Base-by-base conservation (phyloP, 2,329 filamentous ascomycete species). In the Setomelanomma holmii region DNA sequence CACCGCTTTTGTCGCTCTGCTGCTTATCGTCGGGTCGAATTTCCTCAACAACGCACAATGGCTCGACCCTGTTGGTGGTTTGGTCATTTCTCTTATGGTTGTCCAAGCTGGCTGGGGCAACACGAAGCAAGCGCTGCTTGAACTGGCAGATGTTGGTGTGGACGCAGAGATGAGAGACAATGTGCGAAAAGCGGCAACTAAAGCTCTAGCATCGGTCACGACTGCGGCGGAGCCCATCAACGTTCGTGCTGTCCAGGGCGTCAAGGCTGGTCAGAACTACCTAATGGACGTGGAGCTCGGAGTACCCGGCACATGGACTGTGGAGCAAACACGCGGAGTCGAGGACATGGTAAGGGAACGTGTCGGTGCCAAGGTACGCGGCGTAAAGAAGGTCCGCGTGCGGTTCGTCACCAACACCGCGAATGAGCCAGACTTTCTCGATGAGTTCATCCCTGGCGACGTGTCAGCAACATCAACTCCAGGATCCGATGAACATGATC, bases 231-330 rank as follows among this genome's bases (percentile, higher is more conserved):
- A 42, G 78, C 84, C 86, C 48, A 82, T 92, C 7, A 86, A 90
- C 67, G 78, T 97, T 40, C 84, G 89, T 39, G 89, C 90, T 39
- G 84, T 98, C 3, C 89, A 91, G 60, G 95, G 95, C 48, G 84
- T 96, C 76, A 99, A 99, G 78, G 95, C 91, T 3, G 95, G 95
- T 23, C 95, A 97, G 75, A 99, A 97, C 78, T 97, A 96, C 72
- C 81, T 98, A 23, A 87, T 98, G 64, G 95, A 98, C 64, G 75
- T 99, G 6, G 93, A 96, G 73, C 77, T 98, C 55, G 89, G 86
- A 1, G 90, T 96, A 14, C 91, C 93, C 0, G 84, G 82, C 19
- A 78, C 80, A 27, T 96, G 90, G 89, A 89, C 89, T 0, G 79
- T 99, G 5, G 84, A 87, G 46, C 84, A 89, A 48, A 84, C 88